These are phyloP conservation scores for Salicornia ramosissima DNA, from an alignment of 148 eudicot species.

Conservation along the genomic window DNA sequence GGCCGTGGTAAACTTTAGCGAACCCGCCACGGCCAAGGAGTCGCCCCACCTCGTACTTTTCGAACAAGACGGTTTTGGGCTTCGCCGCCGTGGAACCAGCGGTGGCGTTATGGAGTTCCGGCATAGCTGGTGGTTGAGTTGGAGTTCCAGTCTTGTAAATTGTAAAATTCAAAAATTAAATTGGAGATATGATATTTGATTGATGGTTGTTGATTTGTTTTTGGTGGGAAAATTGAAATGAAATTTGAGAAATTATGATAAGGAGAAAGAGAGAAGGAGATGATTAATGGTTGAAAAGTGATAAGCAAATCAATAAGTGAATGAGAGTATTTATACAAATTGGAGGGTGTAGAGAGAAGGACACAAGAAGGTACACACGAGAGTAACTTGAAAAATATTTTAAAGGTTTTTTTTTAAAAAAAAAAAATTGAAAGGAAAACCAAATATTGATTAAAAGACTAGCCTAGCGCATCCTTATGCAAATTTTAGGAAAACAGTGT, in stretches of 20 bases:
- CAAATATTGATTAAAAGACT: too few relatives aligned
- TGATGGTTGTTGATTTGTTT: too few relatives aligned
- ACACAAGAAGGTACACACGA: too few relatives aligned
- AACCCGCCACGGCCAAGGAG: slow-evolving; percentile 66
- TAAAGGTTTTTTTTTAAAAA: too few relatives aligned
- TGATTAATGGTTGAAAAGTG: background rate
- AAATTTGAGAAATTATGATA: background rate
- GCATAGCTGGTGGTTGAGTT: slow-evolving; percentile 12
- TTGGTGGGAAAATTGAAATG: background rate
- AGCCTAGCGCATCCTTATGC: too few relatives aligned
- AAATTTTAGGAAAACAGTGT: too few relatives aligned
- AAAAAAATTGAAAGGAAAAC: too few relatives aligned
- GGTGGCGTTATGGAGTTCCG: slow-evolving; percentile 15
- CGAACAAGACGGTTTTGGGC: slow-evolving; percentile 26
- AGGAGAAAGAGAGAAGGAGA: background rate
- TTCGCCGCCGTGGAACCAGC: background rate
- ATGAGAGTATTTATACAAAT: slow-evolving; percentile 1
- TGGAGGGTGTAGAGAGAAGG: background rate
- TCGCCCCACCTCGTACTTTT: slow-evolving; percentile 55
- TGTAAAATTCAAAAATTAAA: too few relatives aligned
- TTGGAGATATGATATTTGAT: too few relatives aligned
- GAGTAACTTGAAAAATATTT: too few relatives aligned
- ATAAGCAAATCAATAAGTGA: slow-evolving; percentile 1
- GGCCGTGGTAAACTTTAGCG: slow-evolving; percentile 71
- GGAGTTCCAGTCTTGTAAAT: slow-evolving; percentile 15